phyloP scores from a whole-genome alignment of 140 eudicot species.

The Senecio squalidus region DNA sequence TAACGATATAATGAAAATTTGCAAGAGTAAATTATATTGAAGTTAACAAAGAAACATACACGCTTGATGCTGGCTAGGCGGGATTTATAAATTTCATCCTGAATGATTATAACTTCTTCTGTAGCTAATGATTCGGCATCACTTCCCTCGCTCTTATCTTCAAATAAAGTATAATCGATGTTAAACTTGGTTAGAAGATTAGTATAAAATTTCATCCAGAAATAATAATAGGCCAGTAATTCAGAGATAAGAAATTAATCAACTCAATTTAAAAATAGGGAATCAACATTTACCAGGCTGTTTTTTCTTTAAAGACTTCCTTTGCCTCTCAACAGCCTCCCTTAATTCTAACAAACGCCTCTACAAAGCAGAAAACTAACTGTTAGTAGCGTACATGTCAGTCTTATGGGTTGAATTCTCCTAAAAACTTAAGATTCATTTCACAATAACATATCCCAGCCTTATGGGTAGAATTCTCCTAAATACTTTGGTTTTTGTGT shows the following conservation, averaged over 20 bases:
- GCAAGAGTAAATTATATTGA: not conserved
- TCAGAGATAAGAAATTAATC: not conserved
- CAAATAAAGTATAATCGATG: constrained; percentile 8
- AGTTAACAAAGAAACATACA: constrained; percentile 36
- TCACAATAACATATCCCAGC: not conserved
- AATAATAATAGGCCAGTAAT: not conserved
- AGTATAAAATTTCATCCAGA: not conserved
- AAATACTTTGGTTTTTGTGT: not conserved
- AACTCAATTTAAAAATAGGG: not conserved
- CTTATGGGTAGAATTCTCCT: not conserved
- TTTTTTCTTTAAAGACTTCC: constrained; percentile 76
- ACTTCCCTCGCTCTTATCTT: constrained; percentile 73
- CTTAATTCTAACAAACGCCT: constrained; percentile 72
- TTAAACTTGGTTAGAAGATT: constrained; percentile 1
- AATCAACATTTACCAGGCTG: constrained; percentile 55
- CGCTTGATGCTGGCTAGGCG: constrained; percentile 94
- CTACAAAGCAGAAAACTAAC: constrained; percentile 30
- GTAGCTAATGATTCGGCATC: constrained; percentile 63
- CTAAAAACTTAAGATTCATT: constrained; percentile 1
- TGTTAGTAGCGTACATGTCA: constrained; percentile 9
- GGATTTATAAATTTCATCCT: constrained; percentile 87
- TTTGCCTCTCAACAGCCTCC: constrained; percentile 90
- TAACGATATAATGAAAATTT: not conserved
- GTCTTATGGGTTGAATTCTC: not conserved
- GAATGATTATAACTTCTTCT: constrained; percentile 74